Base-by-base conservation (phyloP, 208 protist species). In the Vickermania spadyakhi region DNA sequence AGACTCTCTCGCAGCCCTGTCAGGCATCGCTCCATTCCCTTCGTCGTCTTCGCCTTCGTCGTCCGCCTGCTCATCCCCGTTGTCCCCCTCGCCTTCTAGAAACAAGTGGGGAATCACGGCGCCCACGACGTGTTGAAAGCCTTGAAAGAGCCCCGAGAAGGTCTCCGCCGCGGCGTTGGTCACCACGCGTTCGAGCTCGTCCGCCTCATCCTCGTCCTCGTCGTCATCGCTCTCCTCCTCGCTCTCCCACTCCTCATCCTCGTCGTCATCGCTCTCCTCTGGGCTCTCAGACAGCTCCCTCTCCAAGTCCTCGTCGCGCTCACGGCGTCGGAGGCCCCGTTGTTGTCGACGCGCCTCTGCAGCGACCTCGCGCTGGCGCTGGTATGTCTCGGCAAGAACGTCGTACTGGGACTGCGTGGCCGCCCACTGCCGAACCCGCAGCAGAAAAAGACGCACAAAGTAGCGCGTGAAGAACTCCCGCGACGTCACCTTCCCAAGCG, bases 201-300 rank as follows among this genome's bases (percentile, higher is more conserved):
- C 41, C 11, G 4, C 55, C 50, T 45, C 31, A 27, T 26, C 56
- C 4, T 1, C 41, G 18, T 28, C 42, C 11, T 54, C 52, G 21
- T 5, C 53, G 45, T 56, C 60, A 4, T 65, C 69, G 14, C 28
- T 52, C 21, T 31, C 52, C 3, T 55, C 52, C 2, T 68, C 52
- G 36, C 7, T 50, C 23, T 28, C 31, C 27, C n/a, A n/a, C n/a
- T n/a, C n/a, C n/a, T 60, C 70, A 21, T 64, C 55, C 5, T 31
- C 41, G 5, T 4, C 55, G 49, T 45, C 31, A 27, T 26, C 56
- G 4, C 1, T 31, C 11, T 28, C 42, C 11, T 54, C 52, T 18
- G 2, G 45, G 13, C 13, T 31, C 26, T 41, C 28, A 25, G 59
- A 14, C 11, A 21, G 2, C 5, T 27, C 3, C 3, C 28, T 7